These are phyloP conservation scores for Carnegiea gigantea DNA, from an alignment of 179 eudicot genomes.

Conservation along the genomic window DNA sequence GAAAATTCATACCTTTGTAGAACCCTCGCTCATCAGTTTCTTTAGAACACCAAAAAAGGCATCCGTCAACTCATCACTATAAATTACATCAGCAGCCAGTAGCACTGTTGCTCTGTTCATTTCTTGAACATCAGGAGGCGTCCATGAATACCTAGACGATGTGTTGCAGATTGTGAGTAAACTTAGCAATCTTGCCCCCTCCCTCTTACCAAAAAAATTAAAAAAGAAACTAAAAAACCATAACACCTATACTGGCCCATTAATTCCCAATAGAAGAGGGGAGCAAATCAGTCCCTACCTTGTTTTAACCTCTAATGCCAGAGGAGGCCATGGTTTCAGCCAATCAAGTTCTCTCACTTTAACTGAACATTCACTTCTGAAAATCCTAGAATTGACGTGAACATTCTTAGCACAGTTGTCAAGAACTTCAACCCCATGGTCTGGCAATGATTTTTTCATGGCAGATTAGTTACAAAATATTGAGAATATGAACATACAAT, in stretches of 20 bases:
- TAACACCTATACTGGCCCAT: neutral
- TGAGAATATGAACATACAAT: neutral
- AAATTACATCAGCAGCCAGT: constrained; percentile 96
- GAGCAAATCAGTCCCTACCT: constrained; percentile 41
- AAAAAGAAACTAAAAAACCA: neutral
- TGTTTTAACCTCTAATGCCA: constrained; percentile 28
- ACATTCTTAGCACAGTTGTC: constrained; percentile 75
- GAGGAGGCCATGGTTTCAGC: constrained; percentile 80
- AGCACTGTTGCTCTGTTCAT: constrained; percentile 61
- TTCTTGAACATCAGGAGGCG: constrained; percentile 61
- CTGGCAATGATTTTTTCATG: constrained; percentile 39
- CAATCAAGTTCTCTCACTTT: constrained; percentile 95
- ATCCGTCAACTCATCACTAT: constrained; percentile 82
- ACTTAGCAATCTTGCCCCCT: neutral
- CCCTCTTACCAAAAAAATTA: neutral
- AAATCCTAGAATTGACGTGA: constrained; percentile 50
- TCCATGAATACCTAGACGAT: constrained; percentile 63
- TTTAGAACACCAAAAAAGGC: constrained; percentile 67
- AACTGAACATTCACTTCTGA: constrained; percentile 50
- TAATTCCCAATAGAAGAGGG: neutral
- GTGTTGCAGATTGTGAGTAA: constrained; percentile 11
- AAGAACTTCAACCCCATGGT: constrained; percentile 66
- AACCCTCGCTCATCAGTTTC: constrained; percentile 54
- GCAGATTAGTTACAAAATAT: constrained; percentile 11
- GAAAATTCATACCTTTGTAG: constrained; percentile 54